Evolutionary conservation across 129 eudicot species (phyloP).

Genomic region (carrot (Daucus carota)): DH1_v3.0 NC_030381.2:56135501-56136000

Average conservation of each 20-base stretch:
- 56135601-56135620: background rate
- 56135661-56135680: background rate
- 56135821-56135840: background rate
- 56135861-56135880: background rate
- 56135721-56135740: background rate
- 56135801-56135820: background rate
- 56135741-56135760: background rate
- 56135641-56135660: background rate
- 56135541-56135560: background rate
- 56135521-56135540: conserved; percentile 9
- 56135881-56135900: background rate
- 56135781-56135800: background rate
- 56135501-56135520: conserved; percentile 54
- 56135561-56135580: background rate
- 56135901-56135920: background rate
- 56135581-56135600: background rate
- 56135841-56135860: background rate
- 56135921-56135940: background rate
- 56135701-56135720: background rate
- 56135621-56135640: background rate
- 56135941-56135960: background rate
- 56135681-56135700: background rate
- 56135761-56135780: background rate
- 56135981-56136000: background rate
- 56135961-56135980: background rate